phyloP scores from a whole-genome alignment of 768 basidiomycete genomes.

The Pisolithus microcarpus region DNA sequence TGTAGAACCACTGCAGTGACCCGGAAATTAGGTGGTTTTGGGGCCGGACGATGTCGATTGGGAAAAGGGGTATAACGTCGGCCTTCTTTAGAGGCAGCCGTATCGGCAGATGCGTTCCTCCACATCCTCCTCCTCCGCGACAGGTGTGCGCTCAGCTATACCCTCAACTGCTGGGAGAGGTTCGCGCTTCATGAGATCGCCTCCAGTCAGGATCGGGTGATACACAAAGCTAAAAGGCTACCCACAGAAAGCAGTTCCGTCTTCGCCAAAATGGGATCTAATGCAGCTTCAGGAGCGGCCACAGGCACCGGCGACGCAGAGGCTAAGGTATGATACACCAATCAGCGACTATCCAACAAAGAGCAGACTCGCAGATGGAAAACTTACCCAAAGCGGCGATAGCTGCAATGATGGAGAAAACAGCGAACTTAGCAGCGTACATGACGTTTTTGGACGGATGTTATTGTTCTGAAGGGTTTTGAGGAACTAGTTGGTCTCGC shows the following conservation, averaged over 20 bases:
- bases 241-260: slow-evolving; percentile 15
- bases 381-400: slow-evolving; percentile 21
- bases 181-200: slow-evolving; percentile 3
- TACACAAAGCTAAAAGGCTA: not conserved
- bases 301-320: slow-evolving; percentile 22
- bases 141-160: slow-evolving; percentile 7
- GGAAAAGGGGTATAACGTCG: not conserved
- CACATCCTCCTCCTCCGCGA: slow-evolving; percentile 12
- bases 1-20: not conserved
- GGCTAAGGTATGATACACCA: slow-evolving; percentile 9
- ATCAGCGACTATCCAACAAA: not conserved
- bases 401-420: slow-evolving; percentile 24
- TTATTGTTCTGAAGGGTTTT: slow-evolving; percentile 22
- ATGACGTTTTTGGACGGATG: slow-evolving; percentile 16
- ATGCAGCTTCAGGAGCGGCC: slow-evolving; percentile 5
- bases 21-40: not conserved
- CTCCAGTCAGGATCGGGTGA: not conserved
- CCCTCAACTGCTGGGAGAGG: slow-evolving; percentile 8
- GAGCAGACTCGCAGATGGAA: not conserved
- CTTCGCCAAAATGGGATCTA: not conserved
- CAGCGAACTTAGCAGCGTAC: slow-evolving; percentile 18
- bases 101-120: slow-evolving; percentile 10
- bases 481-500: not conserved
- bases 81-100: slow-evolving; percentile 8
- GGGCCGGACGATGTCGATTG: not conserved